A percentile compares a stretch with the other conserved stretches of the same genome.
Conservation (phyloP, 305 asterid species). For the Caryopteris hybrid region DNA sequence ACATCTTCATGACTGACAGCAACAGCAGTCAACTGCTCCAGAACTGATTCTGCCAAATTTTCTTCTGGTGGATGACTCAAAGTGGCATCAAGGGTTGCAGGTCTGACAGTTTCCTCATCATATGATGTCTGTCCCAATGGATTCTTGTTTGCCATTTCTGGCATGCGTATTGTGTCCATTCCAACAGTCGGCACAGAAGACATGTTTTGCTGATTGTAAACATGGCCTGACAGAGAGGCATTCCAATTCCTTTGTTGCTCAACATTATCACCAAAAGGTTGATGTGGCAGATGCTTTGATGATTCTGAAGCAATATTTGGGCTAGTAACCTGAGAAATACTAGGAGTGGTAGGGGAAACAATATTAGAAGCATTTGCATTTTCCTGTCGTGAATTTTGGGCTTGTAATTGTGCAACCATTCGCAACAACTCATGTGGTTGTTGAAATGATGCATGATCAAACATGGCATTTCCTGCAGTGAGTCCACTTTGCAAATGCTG, state of each 20-base stretch:
- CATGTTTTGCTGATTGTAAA: slow-evolving; percentile 23
- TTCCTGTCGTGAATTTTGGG: slow-evolving; percentile 37
- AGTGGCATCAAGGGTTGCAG: slow-evolving; percentile 20
- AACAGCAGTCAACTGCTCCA: slow-evolving; percentile 21
- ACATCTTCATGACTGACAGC: slow-evolving; percentile 18
- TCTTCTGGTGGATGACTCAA: slow-evolving; percentile 26
- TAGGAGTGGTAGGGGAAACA: slow-evolving; percentile 21
- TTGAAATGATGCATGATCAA: slow-evolving; percentile 44
- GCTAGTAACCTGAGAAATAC: slow-evolving; percentile 37
- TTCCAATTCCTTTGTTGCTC: slow-evolving; percentile 40
- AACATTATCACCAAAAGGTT: slow-evolving; percentile 25
- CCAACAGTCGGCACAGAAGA: slow-evolving; percentile 20
- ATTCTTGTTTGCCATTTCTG: slow-evolving; percentile 24
- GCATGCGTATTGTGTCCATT: slow-evolving; percentile 19
- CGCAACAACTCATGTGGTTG: slow-evolving; percentile 43
- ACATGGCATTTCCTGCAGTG: slow-evolving; percentile 36
- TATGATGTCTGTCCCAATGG: slow-evolving; percentile 28
- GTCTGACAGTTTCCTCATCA: slow-evolving; percentile 23
- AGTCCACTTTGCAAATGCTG: slow-evolving; percentile 43
- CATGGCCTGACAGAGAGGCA: slow-evolving; percentile 30
- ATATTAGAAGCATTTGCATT: slow-evolving; percentile 31
- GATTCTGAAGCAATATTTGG: slow-evolving; percentile 37
- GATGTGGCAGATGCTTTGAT: slow-evolving; percentile 43
- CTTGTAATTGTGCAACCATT: slow-evolving; percentile 36
- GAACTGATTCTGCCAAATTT: slow-evolving; percentile 24